phyloP scores from a whole-genome alignment of 148 eudicot genomes.

The Dysphania ambrosioides region DNA sequence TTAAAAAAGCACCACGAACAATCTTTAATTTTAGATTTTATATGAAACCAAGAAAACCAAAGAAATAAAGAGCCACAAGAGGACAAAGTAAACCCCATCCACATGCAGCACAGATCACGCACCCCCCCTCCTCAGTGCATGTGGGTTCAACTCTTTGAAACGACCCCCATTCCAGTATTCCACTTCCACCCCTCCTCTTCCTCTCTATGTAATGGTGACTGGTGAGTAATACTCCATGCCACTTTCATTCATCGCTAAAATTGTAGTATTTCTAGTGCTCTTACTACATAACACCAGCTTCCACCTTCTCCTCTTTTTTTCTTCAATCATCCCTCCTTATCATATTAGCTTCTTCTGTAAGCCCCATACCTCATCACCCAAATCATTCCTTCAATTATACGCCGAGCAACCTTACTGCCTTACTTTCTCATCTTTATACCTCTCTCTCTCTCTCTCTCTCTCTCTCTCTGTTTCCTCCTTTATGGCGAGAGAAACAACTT shows the following conservation, averaged over 20 bases:
- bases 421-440: neutral
- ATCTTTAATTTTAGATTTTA: too few relatives aligned
- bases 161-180: neutral
- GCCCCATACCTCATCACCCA: slow-evolving; percentile 12
- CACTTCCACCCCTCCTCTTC: neutral
- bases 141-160: slow-evolving; percentile 14
- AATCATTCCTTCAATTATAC: slow-evolving; percentile 6
- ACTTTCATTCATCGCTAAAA: neutral
- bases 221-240: too few relatives aligned
- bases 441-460: neutral
- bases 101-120: slow-evolving; percentile 25
- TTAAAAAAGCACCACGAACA: too few relatives aligned
- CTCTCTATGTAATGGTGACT: too few relatives aligned
- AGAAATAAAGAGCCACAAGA: slow-evolving; percentile 6
- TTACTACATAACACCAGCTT: slow-evolving; percentile 19
- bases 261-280: slow-evolving; percentile 21
- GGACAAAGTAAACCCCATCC: slow-evolving; percentile 21
- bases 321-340: neutral
- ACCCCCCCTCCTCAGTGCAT: slow-evolving; percentile 15
- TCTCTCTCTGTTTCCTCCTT: neutral
- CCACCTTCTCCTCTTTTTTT: neutral
- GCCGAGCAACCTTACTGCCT: too few relatives aligned
- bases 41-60: neutral
- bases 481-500: slow-evolving; percentile 61
- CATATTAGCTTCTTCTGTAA: slow-evolving; percentile 4